Conservation (phyloP, 257 asterid species). For the Solanum okadae region DNA sequence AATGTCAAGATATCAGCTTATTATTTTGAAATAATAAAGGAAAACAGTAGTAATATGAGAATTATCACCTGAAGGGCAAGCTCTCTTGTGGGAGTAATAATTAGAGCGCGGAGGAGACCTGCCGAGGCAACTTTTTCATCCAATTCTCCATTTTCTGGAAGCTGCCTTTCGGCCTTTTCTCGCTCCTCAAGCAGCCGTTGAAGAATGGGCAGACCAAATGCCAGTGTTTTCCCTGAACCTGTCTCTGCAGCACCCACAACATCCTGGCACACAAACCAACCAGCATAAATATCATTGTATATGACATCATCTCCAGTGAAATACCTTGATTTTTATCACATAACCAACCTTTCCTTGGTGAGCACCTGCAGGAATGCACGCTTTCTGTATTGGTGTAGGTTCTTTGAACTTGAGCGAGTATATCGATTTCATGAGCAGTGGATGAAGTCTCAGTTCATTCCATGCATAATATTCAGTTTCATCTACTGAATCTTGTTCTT, state of each 20-base stretch:
- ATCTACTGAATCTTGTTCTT: constrained; percentile 49
- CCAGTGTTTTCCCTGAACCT: constrained; percentile 98
- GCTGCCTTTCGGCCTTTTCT: constrained; percentile 59
- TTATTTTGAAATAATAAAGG: neutral
- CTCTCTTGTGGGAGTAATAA: constrained; percentile 94
- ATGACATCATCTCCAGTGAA: constrained; percentile 2
- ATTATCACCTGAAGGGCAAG: constrained; percentile 83
- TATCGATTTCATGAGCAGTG: constrained; percentile 74
- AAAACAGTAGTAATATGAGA: neutral
- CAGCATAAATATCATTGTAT: constrained; percentile 10
- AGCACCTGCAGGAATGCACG: constrained; percentile 93
- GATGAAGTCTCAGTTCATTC: constrained; percentile 92
- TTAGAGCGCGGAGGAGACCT: constrained; percentile 71
- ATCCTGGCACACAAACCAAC: constrained; percentile 52
- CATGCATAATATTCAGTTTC: constrained; percentile 73
- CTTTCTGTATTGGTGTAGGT: constrained; percentile 90
- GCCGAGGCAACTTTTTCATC: constrained; percentile 43
- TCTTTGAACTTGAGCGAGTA: constrained; percentile 70
- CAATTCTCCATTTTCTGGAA: constrained; percentile 41
- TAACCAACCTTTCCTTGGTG: constrained; percentile 91
- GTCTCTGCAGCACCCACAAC: constrained; percentile 99
- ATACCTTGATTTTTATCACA: neutral
- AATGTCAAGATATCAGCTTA: neutral
- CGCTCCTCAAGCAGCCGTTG: constrained; percentile 89
- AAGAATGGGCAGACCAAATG: constrained; percentile 93